Evolutionary conservation across 1,284 basidiomycete species (phyloP).

Genomic region (Agroathelia rolfsii): DNA sequence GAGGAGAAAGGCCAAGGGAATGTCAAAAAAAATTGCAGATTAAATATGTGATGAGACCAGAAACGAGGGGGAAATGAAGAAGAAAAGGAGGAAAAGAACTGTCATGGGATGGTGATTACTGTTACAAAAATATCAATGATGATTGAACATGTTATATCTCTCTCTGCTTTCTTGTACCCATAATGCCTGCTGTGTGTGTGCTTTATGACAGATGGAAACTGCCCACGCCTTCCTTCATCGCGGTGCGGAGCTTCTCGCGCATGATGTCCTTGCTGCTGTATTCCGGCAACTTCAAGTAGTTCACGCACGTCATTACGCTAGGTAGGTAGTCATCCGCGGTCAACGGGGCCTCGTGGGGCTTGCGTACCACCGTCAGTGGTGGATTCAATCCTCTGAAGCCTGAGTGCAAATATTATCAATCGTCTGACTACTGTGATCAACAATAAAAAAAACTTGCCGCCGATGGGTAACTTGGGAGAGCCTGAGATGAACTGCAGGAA

Average conservation of each 20-base stretch:
- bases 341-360: slow-evolving; percentile 86
- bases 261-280: slow-evolving; percentile 81
- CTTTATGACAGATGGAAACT: slow-evolving; percentile 89
- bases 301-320: slow-evolving; percentile 98
- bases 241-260: slow-evolving; percentile 68
- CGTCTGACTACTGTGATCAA: slow-evolving; percentile 1
- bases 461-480: slow-evolving; percentile 88
- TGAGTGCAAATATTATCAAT: slow-evolving; percentile 19
- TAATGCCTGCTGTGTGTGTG: no score
- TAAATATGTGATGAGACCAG: no score
- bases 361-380: slow-evolving; percentile 91
- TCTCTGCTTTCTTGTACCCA: no score
- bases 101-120: no score
- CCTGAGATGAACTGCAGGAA: slow-evolving; percentile 98
- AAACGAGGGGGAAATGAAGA: no score
- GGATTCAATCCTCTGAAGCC: slow-evolving; percentile 95
- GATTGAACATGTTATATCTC: no score
- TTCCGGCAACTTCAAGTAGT: slow-evolving; percentile 91
- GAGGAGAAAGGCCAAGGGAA: no score
- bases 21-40: no score
- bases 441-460: slow-evolving; percentile 43
- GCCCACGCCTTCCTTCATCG: slow-evolving; percentile 85
- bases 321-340: slow-evolving; percentile 93
- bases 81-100: no score
- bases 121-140: no score